Base-by-base conservation (phyloP, 2,329 filamentous ascomycete species). In the Fonsecaea monophora region DNA sequence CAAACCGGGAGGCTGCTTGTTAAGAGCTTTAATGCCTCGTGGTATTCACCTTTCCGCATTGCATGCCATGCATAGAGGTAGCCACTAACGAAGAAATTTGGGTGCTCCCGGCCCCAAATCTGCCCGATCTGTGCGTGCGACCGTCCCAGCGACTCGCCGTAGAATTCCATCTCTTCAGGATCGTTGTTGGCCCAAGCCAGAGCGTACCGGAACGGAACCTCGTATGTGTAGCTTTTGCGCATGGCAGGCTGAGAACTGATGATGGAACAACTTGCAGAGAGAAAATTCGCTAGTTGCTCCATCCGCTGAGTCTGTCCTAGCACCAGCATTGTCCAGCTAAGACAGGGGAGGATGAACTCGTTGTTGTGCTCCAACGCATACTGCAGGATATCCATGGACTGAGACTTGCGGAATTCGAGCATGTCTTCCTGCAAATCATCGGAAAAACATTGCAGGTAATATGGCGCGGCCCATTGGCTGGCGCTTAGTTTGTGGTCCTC, bases 61-160 rank as follows among this genome's bases (percentile, higher is more conserved):
- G 45, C 35, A 53, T 69, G 58, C 66, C 66, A 73, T 32, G 71
- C 71, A 21, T 54, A 64, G 48, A 68, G 65, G 42, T 66, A 61
- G 18, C 60, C 40, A 35, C 57, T 65, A 35, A 72, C 64, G n/a
- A 71, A 59, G 57, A 53, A 61, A 42, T 71, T 70, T 15, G 71
- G 68, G 35, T 71, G 69, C 10, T 54, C 53, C 8, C 32, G 30
- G 25, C 60, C 64, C 65, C 64, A 69, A n/a, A 65, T 58, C 10
- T 62, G 53, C 42, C 30, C 53, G n/a, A 71, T 63, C 42, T 61
- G 57, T 5, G 45, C 30, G 34, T 64, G 50, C 13, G 60, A 61
- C 7, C 50, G 53, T 13, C 34, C 53, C 30, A 71, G 53, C 5
- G 40, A 13, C 12, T 62, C 25, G 13, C 69, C 69, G 21, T 65